Evolutionary conservation across 495 filamentous ascomycete genomes (phyloP).

Genomic region (Cenococcum geophilum): DNA sequence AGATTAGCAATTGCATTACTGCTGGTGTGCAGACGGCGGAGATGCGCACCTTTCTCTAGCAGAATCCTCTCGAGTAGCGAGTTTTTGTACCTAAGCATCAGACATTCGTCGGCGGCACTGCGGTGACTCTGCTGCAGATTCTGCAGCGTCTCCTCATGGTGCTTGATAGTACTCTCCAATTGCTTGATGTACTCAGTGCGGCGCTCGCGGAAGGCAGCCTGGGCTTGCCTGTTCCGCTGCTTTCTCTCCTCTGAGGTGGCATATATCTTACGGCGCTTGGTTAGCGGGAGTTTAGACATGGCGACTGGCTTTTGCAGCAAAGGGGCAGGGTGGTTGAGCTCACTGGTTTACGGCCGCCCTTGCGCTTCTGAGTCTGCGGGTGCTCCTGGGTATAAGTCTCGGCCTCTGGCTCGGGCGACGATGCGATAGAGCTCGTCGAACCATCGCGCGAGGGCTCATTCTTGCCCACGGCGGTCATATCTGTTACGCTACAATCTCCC

Average conservation of each 20-base stretch:
- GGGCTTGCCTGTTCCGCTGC: conserved; percentile 93
- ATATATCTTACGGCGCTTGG: conserved; percentile 64
- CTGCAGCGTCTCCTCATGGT: conserved; percentile 88
- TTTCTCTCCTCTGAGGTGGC: conserved; percentile 97
- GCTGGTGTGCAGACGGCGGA: not conserved
- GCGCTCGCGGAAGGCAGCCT: conserved; percentile 93
- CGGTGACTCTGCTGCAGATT: conserved; percentile 91
- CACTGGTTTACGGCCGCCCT: conserved; percentile 96
- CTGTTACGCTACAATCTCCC: conserved; percentile 33
- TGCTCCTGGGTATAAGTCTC: conserved; percentile 52
- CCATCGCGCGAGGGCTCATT: conserved; percentile 31
- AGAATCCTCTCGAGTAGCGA: conserved; percentile 91
- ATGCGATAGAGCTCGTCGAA: conserved; percentile 38
- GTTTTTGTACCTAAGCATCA: conserved; percentile 98
- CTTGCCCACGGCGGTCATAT: conserved; percentile 38
- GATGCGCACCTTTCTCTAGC: conserved; percentile 75
- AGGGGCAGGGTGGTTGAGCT: conserved; percentile 36
- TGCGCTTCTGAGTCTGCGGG: conserved; percentile 73
- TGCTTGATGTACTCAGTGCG: conserved; percentile 99
- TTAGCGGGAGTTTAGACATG: conserved; percentile 31
- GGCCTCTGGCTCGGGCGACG: conserved; percentile 52
- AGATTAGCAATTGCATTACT: not conserved
- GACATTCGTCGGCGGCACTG: conserved; percentile 89
- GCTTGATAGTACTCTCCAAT: conserved; percentile 93
- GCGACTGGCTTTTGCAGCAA: conserved; percentile 12